Conservation (phyloP, 1,139 yeast genomes). For the Saccharomyces pastorianus region DNA sequence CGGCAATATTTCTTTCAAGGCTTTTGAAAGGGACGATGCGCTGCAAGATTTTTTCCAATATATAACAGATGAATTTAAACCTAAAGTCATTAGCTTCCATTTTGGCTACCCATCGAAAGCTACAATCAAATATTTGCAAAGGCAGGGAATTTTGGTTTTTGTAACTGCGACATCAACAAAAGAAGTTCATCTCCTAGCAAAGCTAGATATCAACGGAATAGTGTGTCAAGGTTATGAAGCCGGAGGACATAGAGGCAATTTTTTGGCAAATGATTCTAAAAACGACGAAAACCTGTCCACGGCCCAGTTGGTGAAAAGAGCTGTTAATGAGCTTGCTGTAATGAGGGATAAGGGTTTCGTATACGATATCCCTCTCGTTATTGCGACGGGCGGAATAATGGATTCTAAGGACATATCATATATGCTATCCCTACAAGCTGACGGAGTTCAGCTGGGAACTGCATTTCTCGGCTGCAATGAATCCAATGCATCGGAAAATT, state of each 20-base stretch:
- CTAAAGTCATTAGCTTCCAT: conserved; percentile 42
- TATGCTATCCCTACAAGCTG: too few relatives aligned
- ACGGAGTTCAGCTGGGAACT: too few relatives aligned
- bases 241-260: conserved; percentile 40
- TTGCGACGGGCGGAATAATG: too few relatives aligned
- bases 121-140: conserved; percentile 31
- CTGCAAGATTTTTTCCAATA: conserved; percentile 14
- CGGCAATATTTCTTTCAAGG: conserved; percentile 36
- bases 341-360: too few relatives aligned
- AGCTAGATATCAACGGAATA: conserved; percentile 36
- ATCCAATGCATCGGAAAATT: too few relatives aligned
- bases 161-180: conserved; percentile 13
- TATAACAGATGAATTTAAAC: conserved; percentile 19
- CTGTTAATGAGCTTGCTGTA: too few relatives aligned
- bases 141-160: conserved; percentile 34
- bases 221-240: conserved; percentile 47
- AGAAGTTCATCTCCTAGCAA: conserved; percentile 33
- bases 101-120: conserved; percentile 38
- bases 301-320: too few relatives aligned
- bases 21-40: conserved; percentile 24
- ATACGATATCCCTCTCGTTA: too few relatives aligned
- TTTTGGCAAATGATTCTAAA: too few relatives aligned
- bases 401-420: too few relatives aligned
- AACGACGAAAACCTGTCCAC: too few relatives aligned
- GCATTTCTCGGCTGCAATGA: too few relatives aligned